Evolutionary conservation across 768 basidiomycete species (phyloP).

Genomic region (Psilocybe cyanescens): DNA sequence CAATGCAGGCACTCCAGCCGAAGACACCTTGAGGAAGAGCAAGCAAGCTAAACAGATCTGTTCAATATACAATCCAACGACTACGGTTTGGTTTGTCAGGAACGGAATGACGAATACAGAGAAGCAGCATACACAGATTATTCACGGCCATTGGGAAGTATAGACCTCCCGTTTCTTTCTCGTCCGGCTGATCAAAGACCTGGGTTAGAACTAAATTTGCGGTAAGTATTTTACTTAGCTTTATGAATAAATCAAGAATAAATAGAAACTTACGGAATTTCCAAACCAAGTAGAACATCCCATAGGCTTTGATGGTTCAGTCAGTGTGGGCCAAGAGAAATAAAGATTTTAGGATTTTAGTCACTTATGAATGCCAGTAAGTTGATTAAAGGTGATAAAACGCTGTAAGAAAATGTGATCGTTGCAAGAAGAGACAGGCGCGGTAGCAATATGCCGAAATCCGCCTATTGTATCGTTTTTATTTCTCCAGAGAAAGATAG

Average conservation of each 20-base stretch:
- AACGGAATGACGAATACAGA: conserved; percentile 22
- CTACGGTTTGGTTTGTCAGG: conserved; percentile 25
- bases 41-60: conserved; percentile 67
- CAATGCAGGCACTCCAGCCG: conserved; percentile 38
- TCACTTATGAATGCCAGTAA: conserved; percentile 60
- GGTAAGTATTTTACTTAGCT: neutral
- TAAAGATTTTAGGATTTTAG: conserved; percentile 10
- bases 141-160: conserved; percentile 51
- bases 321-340: neutral
- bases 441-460: conserved; percentile 54
- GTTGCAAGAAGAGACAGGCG: conserved; percentile 56
- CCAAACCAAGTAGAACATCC: conserved; percentile 63
- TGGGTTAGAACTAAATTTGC: conserved; percentile 44
- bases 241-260: conserved; percentile 2
- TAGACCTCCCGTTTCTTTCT: conserved; percentile 49
- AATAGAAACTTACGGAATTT: conserved; percentile 47
- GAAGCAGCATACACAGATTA: conserved; percentile 46
- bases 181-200: conserved; percentile 56
- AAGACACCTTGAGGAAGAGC: conserved; percentile 62
- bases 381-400: conserved; percentile 70
- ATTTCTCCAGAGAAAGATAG: neutral
- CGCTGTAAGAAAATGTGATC: conserved; percentile 59
- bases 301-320: conserved; percentile 38
- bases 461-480: conserved; percentile 34
- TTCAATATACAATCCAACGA: conserved; percentile 75